Conservation (phyloP, 179 eudicot genomes). For the Gypsophila paniculata region DNA sequence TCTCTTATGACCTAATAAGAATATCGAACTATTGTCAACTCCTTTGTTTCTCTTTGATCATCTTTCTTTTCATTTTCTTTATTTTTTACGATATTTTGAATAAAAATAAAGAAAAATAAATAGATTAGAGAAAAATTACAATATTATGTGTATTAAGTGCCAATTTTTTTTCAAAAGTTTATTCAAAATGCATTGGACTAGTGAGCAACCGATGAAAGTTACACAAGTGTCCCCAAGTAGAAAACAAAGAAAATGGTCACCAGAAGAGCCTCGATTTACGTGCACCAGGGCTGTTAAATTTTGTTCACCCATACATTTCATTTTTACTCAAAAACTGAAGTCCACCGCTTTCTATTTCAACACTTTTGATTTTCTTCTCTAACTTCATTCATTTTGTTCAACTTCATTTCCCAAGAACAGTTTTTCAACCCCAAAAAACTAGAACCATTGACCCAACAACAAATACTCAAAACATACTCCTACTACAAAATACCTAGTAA, state of each 20-base stretch:
- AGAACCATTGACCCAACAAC: slow-evolving; percentile 2
- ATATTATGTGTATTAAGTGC: too few relatives aligned
- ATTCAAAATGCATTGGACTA: background rate
- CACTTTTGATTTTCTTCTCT: background rate
- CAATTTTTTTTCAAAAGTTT: too few relatives aligned
- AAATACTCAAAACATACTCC: background rate
- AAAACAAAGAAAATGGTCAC: slow-evolving; percentile 9
- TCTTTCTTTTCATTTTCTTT: too few relatives aligned
- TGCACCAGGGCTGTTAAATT: slow-evolving; percentile 18
- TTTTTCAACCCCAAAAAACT: slow-evolving; percentile 14
- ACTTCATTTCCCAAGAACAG: slow-evolving; percentile 16
- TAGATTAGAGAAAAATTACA: too few relatives aligned
- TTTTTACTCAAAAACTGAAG: background rate
- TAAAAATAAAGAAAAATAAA: too few relatives aligned
- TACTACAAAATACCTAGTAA: background rate
- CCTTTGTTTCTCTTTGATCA: too few relatives aligned
- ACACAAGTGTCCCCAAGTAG: slow-evolving; percentile 1
- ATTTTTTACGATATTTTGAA: too few relatives aligned
- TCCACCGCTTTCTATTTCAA: slow-evolving; percentile 32
- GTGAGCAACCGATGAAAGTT: background rate
- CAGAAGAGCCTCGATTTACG: slow-evolving; percentile 14
- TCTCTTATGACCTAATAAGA: too few relatives aligned
- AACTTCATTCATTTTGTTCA: slow-evolving; percentile 18
- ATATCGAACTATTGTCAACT: too few relatives aligned
- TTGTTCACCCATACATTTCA: background rate